A percentile compares a stretch with the other conserved stretches of the same genome.
phyloP scores from a whole-genome alignment of 108 stramenopile genomes.

The Asterionellopsis glacialis region DNA sequence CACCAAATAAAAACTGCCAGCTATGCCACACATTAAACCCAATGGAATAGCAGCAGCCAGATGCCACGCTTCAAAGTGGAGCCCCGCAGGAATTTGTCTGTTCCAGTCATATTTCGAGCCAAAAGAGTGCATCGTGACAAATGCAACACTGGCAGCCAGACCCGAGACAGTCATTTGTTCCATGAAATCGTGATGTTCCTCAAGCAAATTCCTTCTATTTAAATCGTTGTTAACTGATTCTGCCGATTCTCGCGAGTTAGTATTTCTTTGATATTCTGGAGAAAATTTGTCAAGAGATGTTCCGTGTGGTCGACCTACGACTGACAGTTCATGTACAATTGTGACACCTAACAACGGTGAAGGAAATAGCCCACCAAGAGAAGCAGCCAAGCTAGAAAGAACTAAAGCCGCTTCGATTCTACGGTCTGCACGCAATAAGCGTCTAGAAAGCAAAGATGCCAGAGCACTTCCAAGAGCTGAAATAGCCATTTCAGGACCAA shows the following conservation, averaged over 20 bases:
- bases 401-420: constrained; percentile 2
- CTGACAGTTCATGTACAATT: constrained; percentile 1
- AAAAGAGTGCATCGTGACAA: not conserved
- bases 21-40: not conserved
- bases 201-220: not conserved
- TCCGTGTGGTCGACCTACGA: not conserved
- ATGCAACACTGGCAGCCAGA: not conserved
- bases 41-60: constrained; percentile 5
- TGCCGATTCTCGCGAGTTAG: not conserved
- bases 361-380: constrained; percentile 3
- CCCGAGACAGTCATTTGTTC: constrained; percentile 11
- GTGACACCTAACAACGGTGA: constrained; percentile 1
- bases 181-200: constrained; percentile 17
- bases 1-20: not conserved
- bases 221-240: not conserved
- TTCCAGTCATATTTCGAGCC: not conserved
- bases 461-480: constrained; percentile 2
- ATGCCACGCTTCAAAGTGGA: constrained; percentile 1
- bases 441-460: not conserved
- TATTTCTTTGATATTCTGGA: not conserved
- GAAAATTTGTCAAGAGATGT: not conserved
- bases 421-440: not conserved
- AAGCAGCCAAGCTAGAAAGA: not conserved
- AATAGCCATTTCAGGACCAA: constrained; percentile 6
- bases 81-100: too few relatives aligned